A percentile compares a stretch with the other conserved stretches of the same genome.
Evolutionary conservation across 768 basidiomycete species (phyloP).

Genomic region (Rhodocollybia butyracea): DNA sequence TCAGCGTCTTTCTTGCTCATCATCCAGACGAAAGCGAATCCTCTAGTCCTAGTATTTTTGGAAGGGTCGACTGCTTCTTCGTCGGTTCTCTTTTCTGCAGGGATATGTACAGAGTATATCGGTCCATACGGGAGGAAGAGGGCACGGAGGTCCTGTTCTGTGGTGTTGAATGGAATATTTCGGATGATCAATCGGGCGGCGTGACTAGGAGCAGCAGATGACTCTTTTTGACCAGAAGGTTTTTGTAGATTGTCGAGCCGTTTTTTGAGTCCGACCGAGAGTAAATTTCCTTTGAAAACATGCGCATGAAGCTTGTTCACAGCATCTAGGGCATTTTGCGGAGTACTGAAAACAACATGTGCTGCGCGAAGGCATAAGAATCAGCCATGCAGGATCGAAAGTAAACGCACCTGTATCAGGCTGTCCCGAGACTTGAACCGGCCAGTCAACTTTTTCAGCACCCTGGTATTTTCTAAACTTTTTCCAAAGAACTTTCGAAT

Average conservation of each 20-base stretch:
- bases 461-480: slow-evolving; percentile 78
- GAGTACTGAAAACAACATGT: slow-evolving; percentile 68
- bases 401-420: slow-evolving; percentile 46
- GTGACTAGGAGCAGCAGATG: slow-evolving; percentile 53
- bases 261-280: slow-evolving; percentile 89
- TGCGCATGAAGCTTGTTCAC: slow-evolving; percentile 85
- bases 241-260: slow-evolving; percentile 68
- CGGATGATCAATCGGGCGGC: slow-evolving; percentile 85
- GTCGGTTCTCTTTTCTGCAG: slow-evolving; percentile 35
- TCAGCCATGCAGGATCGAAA: background rate
- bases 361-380: slow-evolving; percentile 37
- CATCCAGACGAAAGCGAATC: slow-evolving; percentile 97
- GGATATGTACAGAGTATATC: slow-evolving; percentile 82
- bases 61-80: slow-evolving; percentile 17
- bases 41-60: slow-evolving; percentile 47
- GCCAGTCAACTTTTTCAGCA: slow-evolving; percentile 76
- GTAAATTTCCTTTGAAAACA: slow-evolving; percentile 83
- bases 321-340: slow-evolving; percentile 65
- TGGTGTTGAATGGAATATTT: slow-evolving; percentile 83
- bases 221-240: slow-evolving; percentile 29
- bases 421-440: slow-evolving; percentile 43
- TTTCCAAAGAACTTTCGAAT: slow-evolving; percentile 76
- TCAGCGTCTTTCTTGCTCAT: slow-evolving; percentile 82
- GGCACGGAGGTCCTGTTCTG: slow-evolving; percentile 80
- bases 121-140: slow-evolving; percentile 87